Evolutionary conservation across 306 rosid genomes (phyloP), one percentile per base, ranked within the genome.

Genomic region (Albizia julibrissin): DNA sequence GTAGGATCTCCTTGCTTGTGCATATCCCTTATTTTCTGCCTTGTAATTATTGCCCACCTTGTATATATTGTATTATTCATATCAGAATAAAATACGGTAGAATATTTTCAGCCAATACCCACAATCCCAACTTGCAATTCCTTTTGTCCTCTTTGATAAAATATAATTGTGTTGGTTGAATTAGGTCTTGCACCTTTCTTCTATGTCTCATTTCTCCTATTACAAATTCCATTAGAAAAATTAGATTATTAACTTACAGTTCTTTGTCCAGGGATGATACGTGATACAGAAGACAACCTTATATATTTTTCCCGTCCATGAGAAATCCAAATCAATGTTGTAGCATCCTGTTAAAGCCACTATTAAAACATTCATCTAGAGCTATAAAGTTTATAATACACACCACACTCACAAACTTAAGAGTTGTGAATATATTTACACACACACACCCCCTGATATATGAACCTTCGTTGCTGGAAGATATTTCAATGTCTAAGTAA

Each of bases 181-280:
- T 27, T 13, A 62, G 19, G 39, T 13, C 21, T 27, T 26, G 21
- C 33, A 26, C 69, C 37, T 27, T 62, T 62, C 29, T 27, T 11
- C 34, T 24, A 24, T 22, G 3, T 5, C 67, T 61, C 67, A 24
- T 61, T 61, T 62, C 10, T 27, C 69, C 69, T 14, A 26, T 27
- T 62, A 26, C 10, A 26, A 27, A 27, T 13, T 62, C 10, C 27
- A 27, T 10, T 43, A 10, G 62, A 40, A 67, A 34, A 26, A 2
- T 16, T 10, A 24, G 62, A 64, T 73, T 58, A 80, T 59, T 61
- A 72, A 87, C 94, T 89, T 80, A 91, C 94, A 22, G 92, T 91
- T 86, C 92, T 87, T 39, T 91, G 94, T 81, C 94, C 94, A 8
- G 92, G 92, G 62, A 86, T 83, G 59, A 89, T 87, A 67, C 88